Percentiles rank a stretch among this genome's conserved stretches.
Conservation (phyloP, 805 yeast species). For the Lachancea nothofagi region DNA sequence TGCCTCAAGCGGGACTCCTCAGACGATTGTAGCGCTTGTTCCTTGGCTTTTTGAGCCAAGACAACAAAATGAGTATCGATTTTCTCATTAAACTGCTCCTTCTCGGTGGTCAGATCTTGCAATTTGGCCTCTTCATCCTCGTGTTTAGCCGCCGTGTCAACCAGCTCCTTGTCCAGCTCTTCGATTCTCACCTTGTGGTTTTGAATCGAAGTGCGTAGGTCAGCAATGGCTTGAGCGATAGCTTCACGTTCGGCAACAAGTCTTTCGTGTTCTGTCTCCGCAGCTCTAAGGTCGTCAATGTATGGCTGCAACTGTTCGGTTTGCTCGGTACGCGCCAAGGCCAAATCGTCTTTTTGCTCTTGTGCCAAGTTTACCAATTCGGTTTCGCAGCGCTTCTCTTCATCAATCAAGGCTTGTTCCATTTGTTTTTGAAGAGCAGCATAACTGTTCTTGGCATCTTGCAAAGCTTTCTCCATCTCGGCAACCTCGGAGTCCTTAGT, state of each 20-base stretch:
- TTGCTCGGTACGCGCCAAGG: constrained; percentile 29
- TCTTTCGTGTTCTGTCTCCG: constrained; percentile 33
- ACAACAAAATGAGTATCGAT: constrained; percentile 21
- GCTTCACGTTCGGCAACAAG: constrained; percentile 35
- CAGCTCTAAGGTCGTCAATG: constrained; percentile 37
- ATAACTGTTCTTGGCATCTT: constrained; percentile 29
- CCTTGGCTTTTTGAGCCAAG: constrained; percentile 33
- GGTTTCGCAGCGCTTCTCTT: constrained; percentile 18
- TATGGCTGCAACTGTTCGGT: constrained; percentile 38
- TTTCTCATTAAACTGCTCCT: constrained; percentile 24
- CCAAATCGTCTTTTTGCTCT: constrained; percentile 28
- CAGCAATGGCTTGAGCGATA: constrained; percentile 39
- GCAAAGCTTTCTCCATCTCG: constrained; percentile 39
- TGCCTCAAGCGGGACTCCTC: constrained; percentile 35
- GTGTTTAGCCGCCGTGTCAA: constrained; percentile 25
- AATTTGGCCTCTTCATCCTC: constrained; percentile 31
- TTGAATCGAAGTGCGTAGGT: constrained; percentile 33
- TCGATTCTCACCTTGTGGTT: constrained; percentile 34
- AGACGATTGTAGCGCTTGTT: constrained; percentile 31
- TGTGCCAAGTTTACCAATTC: constrained; percentile 27
- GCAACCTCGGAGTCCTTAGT: constrained; percentile 35
- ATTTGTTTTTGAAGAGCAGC: constrained; percentile 38
- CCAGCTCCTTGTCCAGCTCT: constrained; percentile 32
- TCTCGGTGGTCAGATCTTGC: constrained; percentile 30
- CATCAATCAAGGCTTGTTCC: constrained; percentile 35